Evolutionary conservation across 148 eudicot genomes (phyloP), one percentile per base, ranked within the genome.

Genomic region (Fagopyrum homotropicum): DNA sequence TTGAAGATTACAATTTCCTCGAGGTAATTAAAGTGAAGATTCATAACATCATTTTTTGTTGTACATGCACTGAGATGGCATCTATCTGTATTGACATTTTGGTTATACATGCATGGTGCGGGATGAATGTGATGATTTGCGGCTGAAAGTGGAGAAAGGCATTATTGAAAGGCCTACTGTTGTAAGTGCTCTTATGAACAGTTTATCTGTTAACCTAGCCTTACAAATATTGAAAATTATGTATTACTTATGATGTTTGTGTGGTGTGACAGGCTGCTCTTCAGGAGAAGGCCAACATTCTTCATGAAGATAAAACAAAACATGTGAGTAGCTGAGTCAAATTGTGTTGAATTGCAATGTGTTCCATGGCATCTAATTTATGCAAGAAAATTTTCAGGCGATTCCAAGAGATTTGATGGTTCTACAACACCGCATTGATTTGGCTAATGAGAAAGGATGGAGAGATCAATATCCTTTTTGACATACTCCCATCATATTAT

Each of bases 61-160:
- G 35, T 2, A 30, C n/a, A n/a, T n/a, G n/a, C n/a, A n/a, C n/a
- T n/a, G n/a, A n/a, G n/a, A n/a, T 19, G 64, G 6, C 29, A 8
- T 61, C 6, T 9, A 69, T 69, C 50, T 45, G 68, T 61, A 22
- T 22, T 22, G 26, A 22, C 26, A 22, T 22, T 22, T 22, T 22
- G 26, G 26, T 22, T 22, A 22, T 8, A n/a, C 26, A 43, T 75
- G 9, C 45, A 47, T 75, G 16, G 22, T 79, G 76, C 92, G 88
- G 96, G 96, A 88, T 79, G 96, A 90, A 69, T 90, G 96, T 40
- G 82, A 83, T 76, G 88, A 68, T 22, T 70, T 90, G 76, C 79
- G 72, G 76, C 80, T 80, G 74, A 81, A 83, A 69, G 80, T 88
- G 72, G 82, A 83, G 74, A 76, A 48, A 26, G 92, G 92, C 54